Evolutionary conservation across 2,329 filamentous ascomycete genomes (phyloP), one percentile per base, ranked within the genome.

Genomic region (Claviceps africana): DNA sequence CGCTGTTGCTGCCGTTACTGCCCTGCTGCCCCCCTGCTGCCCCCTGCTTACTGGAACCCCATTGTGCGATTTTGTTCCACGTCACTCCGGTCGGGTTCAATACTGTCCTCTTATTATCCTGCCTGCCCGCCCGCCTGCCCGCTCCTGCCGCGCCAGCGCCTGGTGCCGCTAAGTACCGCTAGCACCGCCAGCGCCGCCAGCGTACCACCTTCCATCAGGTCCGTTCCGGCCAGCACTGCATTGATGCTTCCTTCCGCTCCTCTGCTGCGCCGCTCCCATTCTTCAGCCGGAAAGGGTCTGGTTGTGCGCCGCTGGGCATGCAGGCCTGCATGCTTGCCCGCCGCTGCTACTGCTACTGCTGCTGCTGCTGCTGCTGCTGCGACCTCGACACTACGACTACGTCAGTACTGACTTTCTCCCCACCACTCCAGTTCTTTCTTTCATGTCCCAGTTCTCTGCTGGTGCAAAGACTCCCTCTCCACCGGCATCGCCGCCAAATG

Each of bases 401-500:
- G 50, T 51, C 50, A 47, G 46, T 43, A 43, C 43, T 48, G 37
- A 47, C 53, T 47, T n/a, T 37, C 37, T 30, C 7, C 13, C 25
- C 61, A 55, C 53, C n/a, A 55, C 53, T 52, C 57, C 66, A 94
- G 88, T 95, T 53, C 76, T 89, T 61, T 94, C 88, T 61, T 94
- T 94, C 70, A 91, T 94, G 78, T 88, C 86, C 67, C 81, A 83
- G 70, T 83, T 86, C 73, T 85, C 84, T 58, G 72, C 71, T 58
- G 67, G 70, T 54, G 67, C 71, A 60, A 72, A 71, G 56, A 67
- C 68, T 57, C 68, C 72, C 40, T 70, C 72, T 25, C 69, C 71
- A 52, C 65, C 71, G 53, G 68, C 70, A 39, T 73, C 73, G 46
- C 71, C 73, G 54, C 66, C 70, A 50, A 61, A 62, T 61, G 66